Base-by-base conservation (phyloP, 2,329 filamentous ascomycete genomes). In the Akanthomyces uredinophilus region DNA sequence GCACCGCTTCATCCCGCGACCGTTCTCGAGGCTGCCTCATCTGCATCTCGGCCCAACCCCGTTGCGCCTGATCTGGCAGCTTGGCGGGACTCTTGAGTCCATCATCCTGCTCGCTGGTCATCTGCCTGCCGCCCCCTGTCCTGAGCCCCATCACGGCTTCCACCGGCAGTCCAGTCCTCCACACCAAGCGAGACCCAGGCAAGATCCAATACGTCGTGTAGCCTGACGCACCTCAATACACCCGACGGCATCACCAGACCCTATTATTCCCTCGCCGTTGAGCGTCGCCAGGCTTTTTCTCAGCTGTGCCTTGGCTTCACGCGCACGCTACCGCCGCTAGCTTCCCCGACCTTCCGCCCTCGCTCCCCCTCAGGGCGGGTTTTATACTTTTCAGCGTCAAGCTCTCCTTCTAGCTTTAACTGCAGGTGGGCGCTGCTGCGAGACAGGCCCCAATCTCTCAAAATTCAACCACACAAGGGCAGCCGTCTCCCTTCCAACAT, bases 401-500 rank as follows among this genome's bases (percentile, higher is more conserved):
- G 43, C 60, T 57, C 37, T 55, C 46, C 14, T 55, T 56, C 22
- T 51, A 46, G 39, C 46, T 50, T 47, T 27, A 44, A 44, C 70
- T 77, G 81, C 81, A 78, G 83, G 81, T 76, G 78, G 84, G 87
- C 83, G 88, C 87, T 90, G 87, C 87, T 87, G 84, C 83, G 77
- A 77, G 78, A 83, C 89, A 93, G 91, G 90, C 88, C 87, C 82
- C 83, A 76, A 74, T 78, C 80, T 82, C 84, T 83, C 92, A 97
- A 86, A 78, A 97, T 97, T 96, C 85, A 90, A 86, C 82, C 87
- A 73, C 79, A 83, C 83, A 83, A 78, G 68, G 81, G 81, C 70
- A 83, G 82, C 77, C 87, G 87, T 79, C 87, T 90, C 68, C 84
- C 85, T 75, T 91, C 90, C 78, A 91, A 90, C 79, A 96, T 97